These are phyloP conservation scores for Rhizophora apiculata DNA, from an alignment of 345 rosid genomes.

Conservation along the genomic window DNA sequence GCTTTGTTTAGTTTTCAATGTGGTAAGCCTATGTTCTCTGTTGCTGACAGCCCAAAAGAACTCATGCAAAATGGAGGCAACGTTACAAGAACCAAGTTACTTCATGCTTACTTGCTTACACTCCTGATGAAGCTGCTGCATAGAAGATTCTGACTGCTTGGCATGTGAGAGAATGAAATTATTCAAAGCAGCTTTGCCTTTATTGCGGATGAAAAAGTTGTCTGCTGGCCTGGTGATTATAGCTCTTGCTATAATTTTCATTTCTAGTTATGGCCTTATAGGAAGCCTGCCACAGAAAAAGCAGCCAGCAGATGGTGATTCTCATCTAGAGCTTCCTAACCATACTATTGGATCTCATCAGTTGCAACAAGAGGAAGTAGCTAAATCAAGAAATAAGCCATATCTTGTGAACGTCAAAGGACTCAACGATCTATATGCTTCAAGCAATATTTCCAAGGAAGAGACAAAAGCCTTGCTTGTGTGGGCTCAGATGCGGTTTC, in stretches of 20 bases:
- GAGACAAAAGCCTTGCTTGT: constrained; percentile 47
- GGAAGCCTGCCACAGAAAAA: constrained; percentile 32
- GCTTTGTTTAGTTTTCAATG: neutral
- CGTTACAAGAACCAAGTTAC: neutral
- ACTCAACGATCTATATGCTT: constrained; percentile 51
- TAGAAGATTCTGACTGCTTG: neutral
- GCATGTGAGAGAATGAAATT: constrained; percentile 19
- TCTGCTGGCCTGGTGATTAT: constrained; percentile 61
- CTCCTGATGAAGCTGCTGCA: neutral
- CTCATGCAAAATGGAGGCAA: constrained; percentile 1
- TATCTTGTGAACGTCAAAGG: constrained; percentile 31
- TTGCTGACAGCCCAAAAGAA: neutral
- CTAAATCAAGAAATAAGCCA: constrained; percentile 14
- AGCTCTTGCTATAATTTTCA: constrained; percentile 52
- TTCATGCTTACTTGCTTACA: neutral
- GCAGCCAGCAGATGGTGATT: constrained; percentile 39
- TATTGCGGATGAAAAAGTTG: constrained; percentile 64
- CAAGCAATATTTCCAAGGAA: constrained; percentile 39
- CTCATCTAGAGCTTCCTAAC: constrained; percentile 17
- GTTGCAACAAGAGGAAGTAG: constrained; percentile 21
- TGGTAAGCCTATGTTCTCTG: neutral
- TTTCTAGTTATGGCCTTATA: constrained; percentile 50
- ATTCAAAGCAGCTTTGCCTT: constrained; percentile 30
- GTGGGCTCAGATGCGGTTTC: constrained; percentile 61
- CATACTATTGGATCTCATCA: constrained; percentile 20